Conservation (phyloP, 768 basidiomycete genomes). For the Auricularia heimuer region DNA sequence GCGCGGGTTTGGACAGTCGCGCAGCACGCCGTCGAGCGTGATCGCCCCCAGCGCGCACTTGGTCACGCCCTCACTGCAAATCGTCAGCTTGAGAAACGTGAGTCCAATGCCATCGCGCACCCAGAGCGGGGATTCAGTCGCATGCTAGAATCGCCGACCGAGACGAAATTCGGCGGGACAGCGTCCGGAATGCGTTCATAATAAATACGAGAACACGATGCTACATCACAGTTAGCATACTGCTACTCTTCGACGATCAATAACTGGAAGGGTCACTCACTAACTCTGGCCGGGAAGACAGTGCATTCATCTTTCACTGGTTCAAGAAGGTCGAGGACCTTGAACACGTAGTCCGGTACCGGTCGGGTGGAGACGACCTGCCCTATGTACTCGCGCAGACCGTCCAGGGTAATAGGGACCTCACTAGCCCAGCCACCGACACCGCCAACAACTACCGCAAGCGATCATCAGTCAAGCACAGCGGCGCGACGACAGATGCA, state of each 20-base stretch:
- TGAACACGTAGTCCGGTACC: not conserved
- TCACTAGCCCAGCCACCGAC: not conserved
- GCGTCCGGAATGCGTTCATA: conserved; percentile 9
- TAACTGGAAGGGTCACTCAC: not conserved
- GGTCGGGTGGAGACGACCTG: not conserved
- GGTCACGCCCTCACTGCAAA: not conserved
- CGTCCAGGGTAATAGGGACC: not conserved
- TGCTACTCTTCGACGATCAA: not conserved
- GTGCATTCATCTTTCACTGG: not conserved
- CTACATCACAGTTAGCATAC: conserved; percentile 6
- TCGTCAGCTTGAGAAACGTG: too few relatives aligned
- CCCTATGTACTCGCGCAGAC: not conserved
- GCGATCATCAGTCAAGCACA: too few relatives aligned
- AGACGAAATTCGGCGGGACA: conserved; percentile 15
- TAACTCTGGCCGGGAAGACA: not conserved
- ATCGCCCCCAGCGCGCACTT: conserved; percentile 12
- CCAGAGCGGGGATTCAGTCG: conserved; percentile 10
- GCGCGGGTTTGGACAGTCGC: not conserved
- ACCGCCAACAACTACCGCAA: not conserved
- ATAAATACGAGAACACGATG: conserved; percentile 10
- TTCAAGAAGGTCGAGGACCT: not conserved
- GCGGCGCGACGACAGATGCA: not conserved
- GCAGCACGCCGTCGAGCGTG: conserved; percentile 13
- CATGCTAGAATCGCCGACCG: conserved; percentile 11
- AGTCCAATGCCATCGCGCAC: not conserved